Base-by-base conservation (phyloP, 2,329 filamentous ascomycete species). In the Pestalotiopsis sp. region DNA sequence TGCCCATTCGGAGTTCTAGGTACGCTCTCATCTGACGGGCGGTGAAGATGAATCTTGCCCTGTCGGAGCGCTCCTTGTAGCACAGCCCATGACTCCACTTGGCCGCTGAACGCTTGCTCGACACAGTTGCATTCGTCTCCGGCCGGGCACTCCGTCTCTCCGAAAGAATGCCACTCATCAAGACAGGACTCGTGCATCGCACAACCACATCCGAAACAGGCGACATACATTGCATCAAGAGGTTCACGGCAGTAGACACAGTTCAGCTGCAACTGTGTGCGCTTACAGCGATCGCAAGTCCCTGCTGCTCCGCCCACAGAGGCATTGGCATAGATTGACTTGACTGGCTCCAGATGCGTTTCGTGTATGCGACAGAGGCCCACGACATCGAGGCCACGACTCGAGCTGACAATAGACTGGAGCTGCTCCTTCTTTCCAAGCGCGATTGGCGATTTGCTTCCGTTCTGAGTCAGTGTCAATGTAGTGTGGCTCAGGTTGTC, bases 71-170 rank as follows among this genome's bases (percentile, higher is more conserved):
- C 81, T 0, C 82, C 84, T 75, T 84, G 83, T 78, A 88, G 82
- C 3, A 87, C 88, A 0, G 85, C 84, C 86, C 89, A 90, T 23
- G 86, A 88, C 76, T 91, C 89, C 9, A 91, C 85, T 56, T 88
- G 82, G 1, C 87, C 89, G 61, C 81, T 83, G 68, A 81, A 82
- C 1, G 89, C 88, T 70, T 90, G 86, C 14, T 86, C 82, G 0
- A 86, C 82, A 72, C 90, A 92, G 69, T 87, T 82, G 74, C 90
- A 92, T 75, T 91, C 90, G 73, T 91, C 90, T 1, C 89, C 89
- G 0, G 88, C 89, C 0, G 89, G 88, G 68, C 90, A 92, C 61
- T 85, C 78, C 1, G 80, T 84, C 76, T 89, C 87, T 25, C 86
- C 86, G 5, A 84, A 83, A 6, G 81, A 84, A 72, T 89, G 86